A percentile compares a stretch with the other conserved stretches of the same genome.
Conservation (phyloP, 345 rosid species). For the Garcia nutans region DNA sequence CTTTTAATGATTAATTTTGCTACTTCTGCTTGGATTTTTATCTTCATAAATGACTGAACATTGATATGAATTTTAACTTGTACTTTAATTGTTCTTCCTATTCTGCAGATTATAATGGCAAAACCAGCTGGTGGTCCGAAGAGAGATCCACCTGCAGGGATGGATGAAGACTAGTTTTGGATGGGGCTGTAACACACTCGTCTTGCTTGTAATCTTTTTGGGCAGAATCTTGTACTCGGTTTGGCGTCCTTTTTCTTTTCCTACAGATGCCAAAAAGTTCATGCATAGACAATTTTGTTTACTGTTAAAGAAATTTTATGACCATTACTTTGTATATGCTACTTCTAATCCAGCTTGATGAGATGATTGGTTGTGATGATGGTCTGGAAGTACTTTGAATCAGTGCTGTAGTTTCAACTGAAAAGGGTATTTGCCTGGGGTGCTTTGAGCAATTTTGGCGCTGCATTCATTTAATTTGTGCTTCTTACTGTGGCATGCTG, state of each 20-base stretch:
- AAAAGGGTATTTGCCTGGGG: not conserved
- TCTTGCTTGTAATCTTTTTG: not conserved
- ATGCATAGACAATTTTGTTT: slow-evolving; percentile 22
- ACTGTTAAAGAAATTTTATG: not conserved
- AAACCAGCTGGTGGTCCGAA: slow-evolving; percentile 96
- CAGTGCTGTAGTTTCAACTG: not conserved
- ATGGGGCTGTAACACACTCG: not conserved
- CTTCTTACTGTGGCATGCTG: no score
- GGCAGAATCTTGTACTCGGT: slow-evolving; percentile 6
- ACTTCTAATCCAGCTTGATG: slow-evolving; percentile 4
- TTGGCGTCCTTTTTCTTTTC: not conserved
- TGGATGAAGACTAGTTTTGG: slow-evolving; percentile 60
- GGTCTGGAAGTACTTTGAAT: not conserved
- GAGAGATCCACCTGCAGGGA: slow-evolving; percentile 65
- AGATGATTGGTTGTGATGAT: not conserved
- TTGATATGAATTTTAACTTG: not conserved
- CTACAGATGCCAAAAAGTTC: not conserved
- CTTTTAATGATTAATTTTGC: not conserved
- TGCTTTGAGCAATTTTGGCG: not conserved
- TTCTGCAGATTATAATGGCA: slow-evolving; percentile 82
- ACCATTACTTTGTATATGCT: slow-evolving; percentile 22
- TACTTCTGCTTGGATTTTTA: not conserved
- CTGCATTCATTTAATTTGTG: not conserved
- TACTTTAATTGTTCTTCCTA: slow-evolving; percentile 5
- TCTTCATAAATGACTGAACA: not conserved